phyloP scores from a whole-genome alignment of 208 protist genomes.

The Endotrypanum monterogeii region DNA sequence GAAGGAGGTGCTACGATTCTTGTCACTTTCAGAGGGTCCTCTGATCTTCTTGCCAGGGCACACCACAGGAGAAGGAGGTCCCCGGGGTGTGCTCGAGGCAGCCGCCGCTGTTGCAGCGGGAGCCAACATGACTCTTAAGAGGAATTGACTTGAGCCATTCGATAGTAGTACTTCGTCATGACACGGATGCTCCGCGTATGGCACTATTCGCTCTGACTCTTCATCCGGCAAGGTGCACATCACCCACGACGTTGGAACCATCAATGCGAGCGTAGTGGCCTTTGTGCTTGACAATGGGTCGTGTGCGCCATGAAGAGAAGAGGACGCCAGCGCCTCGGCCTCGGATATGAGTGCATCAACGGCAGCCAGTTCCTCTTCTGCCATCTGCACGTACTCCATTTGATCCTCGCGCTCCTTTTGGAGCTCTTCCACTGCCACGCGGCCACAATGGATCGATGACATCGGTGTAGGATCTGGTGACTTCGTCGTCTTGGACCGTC shows the following conservation, averaged over 20 bases:
- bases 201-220: background rate
- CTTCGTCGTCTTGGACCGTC: background rate
- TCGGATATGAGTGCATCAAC: conserved; percentile 34
- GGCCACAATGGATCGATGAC: background rate
- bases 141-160: background rate
- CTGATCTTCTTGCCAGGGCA: background rate
- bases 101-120: background rate
- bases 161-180: conserved; percentile 9
- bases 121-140: background rate
- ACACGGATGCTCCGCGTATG: conserved; percentile 7
- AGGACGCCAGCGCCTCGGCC: conserved; percentile 5
- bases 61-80: background rate
- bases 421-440: conserved; percentile 14
- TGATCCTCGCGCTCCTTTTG: conserved; percentile 35
- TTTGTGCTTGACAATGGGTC: background rate
- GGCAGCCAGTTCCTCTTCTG: conserved; percentile 39
- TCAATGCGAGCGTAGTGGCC: conserved; percentile 7
- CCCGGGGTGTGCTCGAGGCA: background rate
- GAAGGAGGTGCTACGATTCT: background rate
- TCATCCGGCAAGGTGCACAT: conserved; percentile 9
- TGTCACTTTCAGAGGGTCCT: background rate
- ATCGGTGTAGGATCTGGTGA: background rate
- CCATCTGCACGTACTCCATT: conserved; percentile 39
- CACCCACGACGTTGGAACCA: conserved; percentile 14
- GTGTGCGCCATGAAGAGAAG: background rate